These are phyloP conservation scores for Sextonia rubra DNA, from an alignment of 164 flowering plant genomes.

Conservation along the genomic window DNA sequence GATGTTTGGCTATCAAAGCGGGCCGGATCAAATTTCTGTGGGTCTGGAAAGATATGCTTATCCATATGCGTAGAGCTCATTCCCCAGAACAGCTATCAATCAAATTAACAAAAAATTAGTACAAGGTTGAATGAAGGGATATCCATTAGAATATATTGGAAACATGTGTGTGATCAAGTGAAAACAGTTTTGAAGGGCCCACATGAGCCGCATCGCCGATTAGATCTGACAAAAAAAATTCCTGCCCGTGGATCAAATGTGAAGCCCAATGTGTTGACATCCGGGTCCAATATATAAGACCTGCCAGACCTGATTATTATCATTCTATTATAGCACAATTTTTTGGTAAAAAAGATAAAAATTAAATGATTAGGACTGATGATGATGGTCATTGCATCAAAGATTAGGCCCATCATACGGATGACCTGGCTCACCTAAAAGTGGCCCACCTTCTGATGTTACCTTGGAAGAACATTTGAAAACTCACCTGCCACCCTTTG, in stretches of 20 bases:
- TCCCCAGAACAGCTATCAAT: constrained; percentile 47
- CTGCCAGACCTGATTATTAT: no score
- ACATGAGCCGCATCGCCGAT: background rate
- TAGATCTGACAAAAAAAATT: no score
- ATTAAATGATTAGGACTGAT: no score
- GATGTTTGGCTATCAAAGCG: constrained; percentile 50
- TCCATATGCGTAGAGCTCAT: constrained; percentile 56
- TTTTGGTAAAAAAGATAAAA: no score
- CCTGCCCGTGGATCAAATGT: no score
- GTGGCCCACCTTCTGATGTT: background rate
- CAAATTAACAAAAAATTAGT: background rate
- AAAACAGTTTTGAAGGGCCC: no score
- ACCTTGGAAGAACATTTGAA: background rate
- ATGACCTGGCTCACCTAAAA: background rate
- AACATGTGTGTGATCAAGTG: no score
- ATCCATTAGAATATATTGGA: no score
- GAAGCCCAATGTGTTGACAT: no score
- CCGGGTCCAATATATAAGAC: no score
- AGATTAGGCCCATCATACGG: background rate
- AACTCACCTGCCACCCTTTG: constrained; percentile 61
- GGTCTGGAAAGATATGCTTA: constrained; percentile 45
- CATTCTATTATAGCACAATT: no score
- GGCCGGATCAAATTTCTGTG: constrained; percentile 53
- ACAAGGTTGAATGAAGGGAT: no score
- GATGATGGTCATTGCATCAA: background rate